These are phyloP conservation scores for Fusarium sulawesiense DNA, from an alignment of 2,329 filamentous ascomycete genomes.

Conservation along the genomic window DNA sequence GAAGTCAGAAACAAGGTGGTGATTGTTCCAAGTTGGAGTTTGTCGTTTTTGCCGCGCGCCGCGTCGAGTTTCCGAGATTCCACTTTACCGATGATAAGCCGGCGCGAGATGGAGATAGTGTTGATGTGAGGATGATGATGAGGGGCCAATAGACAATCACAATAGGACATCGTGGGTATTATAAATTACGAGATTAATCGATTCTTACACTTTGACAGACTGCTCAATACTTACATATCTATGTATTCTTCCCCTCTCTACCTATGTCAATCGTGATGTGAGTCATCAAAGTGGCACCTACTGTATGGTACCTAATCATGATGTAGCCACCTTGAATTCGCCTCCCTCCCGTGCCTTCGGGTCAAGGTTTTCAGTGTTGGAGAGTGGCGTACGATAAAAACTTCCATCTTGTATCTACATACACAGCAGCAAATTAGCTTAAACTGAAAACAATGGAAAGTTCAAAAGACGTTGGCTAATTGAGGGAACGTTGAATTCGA, in stretches of 20 bases:
- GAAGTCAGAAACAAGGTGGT: conserved; percentile 24
- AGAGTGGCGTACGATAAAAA: neutral
- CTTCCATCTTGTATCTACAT: neutral
- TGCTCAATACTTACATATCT: neutral
- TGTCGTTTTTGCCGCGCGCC: conserved; percentile 43
- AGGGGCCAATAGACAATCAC: conserved; percentile 27
- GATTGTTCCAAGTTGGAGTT: conserved; percentile 31
- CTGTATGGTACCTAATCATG: neutral
- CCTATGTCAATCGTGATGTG: neutral
- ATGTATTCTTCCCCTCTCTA: neutral
- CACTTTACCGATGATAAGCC: conserved; percentile 48
- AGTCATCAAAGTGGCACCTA: conserved; percentile 17
- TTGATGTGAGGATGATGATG: conserved; percentile 3
- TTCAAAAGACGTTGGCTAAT: neutral
- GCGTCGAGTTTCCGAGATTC: conserved; percentile 32
- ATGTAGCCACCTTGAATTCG: conserved; percentile 14
- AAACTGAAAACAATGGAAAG: neutral
- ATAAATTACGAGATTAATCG: conserved; percentile 1
- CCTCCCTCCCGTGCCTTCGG: neutral
- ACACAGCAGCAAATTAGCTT: neutral
- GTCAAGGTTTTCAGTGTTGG: neutral
- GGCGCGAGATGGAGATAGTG: conserved; percentile 24
- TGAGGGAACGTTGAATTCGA: neutral
- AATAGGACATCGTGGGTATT: conserved; percentile 30
- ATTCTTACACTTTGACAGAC: neutral